Evolutionary conservation across 768 basidiomycete genomes (phyloP).

Genomic region (Saitozyma sp.): DNA sequence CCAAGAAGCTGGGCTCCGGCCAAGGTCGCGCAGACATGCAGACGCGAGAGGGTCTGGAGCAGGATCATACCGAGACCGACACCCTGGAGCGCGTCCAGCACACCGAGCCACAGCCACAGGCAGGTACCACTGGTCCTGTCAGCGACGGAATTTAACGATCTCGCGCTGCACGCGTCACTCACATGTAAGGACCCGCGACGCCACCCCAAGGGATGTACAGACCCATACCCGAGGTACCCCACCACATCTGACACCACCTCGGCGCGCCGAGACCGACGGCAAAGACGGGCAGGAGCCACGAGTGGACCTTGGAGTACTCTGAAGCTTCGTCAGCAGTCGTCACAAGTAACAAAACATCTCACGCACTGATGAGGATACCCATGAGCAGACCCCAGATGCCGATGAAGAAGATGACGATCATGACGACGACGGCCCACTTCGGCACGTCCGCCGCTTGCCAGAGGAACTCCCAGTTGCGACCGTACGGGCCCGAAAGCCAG

Average conservation of each 20-base stretch:
- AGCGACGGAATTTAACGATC: background rate
- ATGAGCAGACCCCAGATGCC: conserved; percentile 79
- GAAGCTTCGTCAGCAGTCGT: conserved; percentile 6
- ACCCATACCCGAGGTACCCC: conserved; percentile 92
- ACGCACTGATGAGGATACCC: conserved; percentile 62
- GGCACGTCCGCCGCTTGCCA: conserved; percentile 76
- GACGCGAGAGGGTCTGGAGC: conserved; percentile 74
- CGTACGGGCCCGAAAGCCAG: conserved; percentile 55
- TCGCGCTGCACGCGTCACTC: conserved; percentile 6
- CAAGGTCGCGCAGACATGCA: conserved; percentile 91
- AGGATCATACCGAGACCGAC: conserved; percentile 64
- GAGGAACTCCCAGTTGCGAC: conserved; percentile 91
- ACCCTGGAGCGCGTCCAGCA: conserved; percentile 89
- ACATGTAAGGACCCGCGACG: conserved; percentile 74
- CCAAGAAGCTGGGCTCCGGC: conserved; percentile 89
- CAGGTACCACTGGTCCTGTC: conserved; percentile 61
- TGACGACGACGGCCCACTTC: conserved; percentile 76
- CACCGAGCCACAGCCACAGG: conserved; percentile 93
- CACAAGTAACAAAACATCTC: background rate
- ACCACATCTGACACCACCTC: conserved; percentile 94
- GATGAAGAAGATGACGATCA: conserved; percentile 81
- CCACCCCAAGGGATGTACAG: conserved; percentile 95
- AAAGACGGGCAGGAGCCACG: conserved; percentile 91
- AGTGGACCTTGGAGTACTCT: conserved; percentile 87
- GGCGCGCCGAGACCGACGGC: conserved; percentile 93